Conservation (phyloP, 1,284 basidiomycete genomes). For the Rhodotorula sp. region DNA sequence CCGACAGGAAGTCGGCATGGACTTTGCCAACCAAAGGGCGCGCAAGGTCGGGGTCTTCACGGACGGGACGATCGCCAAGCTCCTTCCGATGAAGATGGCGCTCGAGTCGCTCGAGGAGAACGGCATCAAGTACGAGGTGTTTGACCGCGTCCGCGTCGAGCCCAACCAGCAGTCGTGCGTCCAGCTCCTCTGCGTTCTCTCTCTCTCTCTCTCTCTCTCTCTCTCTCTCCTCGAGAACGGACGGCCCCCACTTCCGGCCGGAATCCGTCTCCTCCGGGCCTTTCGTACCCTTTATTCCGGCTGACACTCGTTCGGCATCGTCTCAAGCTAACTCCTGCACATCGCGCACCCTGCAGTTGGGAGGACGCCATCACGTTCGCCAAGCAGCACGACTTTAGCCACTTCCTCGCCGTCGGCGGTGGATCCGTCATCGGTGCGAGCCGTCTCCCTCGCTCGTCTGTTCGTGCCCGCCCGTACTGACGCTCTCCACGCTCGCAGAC, state of each 20-base stretch:
- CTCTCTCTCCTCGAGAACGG: background rate
- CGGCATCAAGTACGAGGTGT: slow-evolving; percentile 68
- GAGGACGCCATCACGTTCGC: slow-evolving; percentile 85
- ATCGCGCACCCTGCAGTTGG: slow-evolving; percentile 57
- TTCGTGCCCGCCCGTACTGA: background rate
- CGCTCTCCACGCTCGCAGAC: background rate
- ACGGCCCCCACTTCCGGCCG: background rate
- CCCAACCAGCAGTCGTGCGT: slow-evolving; percentile 73
- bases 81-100: slow-evolving; percentile 71
- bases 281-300: too few species aligned
- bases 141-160: slow-evolving; percentile 79
- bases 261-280: too few species aligned
- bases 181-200: too few species aligned
- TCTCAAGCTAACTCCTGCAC: background rate
- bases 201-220: background rate
- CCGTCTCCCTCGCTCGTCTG: too few species aligned
- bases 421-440: slow-evolving; percentile 77
- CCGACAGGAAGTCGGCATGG: slow-evolving; percentile 78
- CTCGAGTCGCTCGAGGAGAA: slow-evolving; percentile 70
- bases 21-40: slow-evolving; percentile 84
- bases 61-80: slow-evolving; percentile 76
- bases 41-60: slow-evolving; percentile 90
- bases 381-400: slow-evolving; percentile 79
- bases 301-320: too few species aligned
- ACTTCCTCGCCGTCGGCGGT: slow-evolving; percentile 76